Evolutionary conservation across 2,329 filamentous ascomycete genomes (phyloP), one percentile per base, ranked within the genome.

Genomic region (Scedosporium dehoogii): DNA sequence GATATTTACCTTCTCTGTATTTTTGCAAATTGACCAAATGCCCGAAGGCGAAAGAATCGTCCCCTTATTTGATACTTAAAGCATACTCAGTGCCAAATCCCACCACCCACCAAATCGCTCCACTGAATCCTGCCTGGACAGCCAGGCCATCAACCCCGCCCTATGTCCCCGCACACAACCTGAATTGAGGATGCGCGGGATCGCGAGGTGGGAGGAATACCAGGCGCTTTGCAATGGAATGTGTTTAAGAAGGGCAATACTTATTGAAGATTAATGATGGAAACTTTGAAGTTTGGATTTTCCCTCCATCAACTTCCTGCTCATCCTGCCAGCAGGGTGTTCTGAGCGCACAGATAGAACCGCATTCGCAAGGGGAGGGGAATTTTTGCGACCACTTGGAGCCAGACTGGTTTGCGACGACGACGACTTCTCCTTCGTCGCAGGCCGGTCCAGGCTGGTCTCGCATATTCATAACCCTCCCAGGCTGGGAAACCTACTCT

Each of bases 1-100:
- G 51, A 55, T 55, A 55, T 55, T 55, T 55, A 55, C 51, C 51
- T 55, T 55, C 51, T 55, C 51, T 55, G 51, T 55, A 55, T 55
- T 55, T 55, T 55, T 55, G 51, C 51, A 55, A 55, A 55, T 55
- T 55, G 51, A 55, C 51, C 51, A 55, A 55, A 55, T 55, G 51
- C 51, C 51, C 51, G 51, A 55, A 55, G 51, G 51, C 51, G 51
- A 55, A 25, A 55, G 21, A 4, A 2, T 23, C 18, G n/a, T 27
- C 4, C 14, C 12, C 51, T 55, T 23, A 55, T 23, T 55, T 55
- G 23, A 25, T 55, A 55, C 14, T 23, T 55, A 55, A 55, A 23
- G 51, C 51, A n/a, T 23, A 23, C 6, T 23, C 4, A 14, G 51
- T 23, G 18, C 51, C 51, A 46, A 16, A 3, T 16, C 18, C 12